These are phyloP conservation scores for Sanghuangporus weigelae DNA, from an alignment of 1,284 basidiomycete species.

Conservation along the genomic window DNA sequence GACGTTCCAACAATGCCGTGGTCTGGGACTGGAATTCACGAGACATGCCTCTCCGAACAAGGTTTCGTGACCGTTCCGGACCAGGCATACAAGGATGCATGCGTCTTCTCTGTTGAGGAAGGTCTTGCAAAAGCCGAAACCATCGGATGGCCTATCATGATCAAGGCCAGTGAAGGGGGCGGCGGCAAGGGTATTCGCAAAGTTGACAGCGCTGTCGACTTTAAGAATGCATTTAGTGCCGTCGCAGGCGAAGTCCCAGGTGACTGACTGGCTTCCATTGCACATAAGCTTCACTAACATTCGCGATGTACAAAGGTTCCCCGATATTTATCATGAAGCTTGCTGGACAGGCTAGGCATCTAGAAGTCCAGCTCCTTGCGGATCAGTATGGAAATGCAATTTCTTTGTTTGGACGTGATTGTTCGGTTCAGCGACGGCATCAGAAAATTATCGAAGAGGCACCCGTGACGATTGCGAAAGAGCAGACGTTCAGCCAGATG, in stretches of 20 bases:
- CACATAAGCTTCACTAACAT: slow-evolving; percentile 16
- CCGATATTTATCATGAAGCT: slow-evolving; percentile 99
- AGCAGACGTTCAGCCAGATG: slow-evolving; percentile 92
- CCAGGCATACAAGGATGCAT: slow-evolving; percentile 86
- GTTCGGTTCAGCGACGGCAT: slow-evolving; percentile 98
- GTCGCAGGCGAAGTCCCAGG: slow-evolving; percentile 97
- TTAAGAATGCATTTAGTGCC: slow-evolving; percentile 92
- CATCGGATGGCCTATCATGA: slow-evolving; percentile 99
- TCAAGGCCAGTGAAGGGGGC: slow-evolving; percentile 98
- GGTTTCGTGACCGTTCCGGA: slow-evolving; percentile 96
- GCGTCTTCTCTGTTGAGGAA: slow-evolving; percentile 86
- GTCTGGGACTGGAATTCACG: slow-evolving; percentile 93
- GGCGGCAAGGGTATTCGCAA: slow-evolving; percentile 98
- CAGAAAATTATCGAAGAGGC: slow-evolving; percentile 99
- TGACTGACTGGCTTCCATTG: slow-evolving; percentile 32
- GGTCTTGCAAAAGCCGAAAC: slow-evolving; percentile 80
- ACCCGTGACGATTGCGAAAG: slow-evolving; percentile 94
- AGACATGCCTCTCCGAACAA: slow-evolving; percentile 80
- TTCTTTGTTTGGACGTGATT: slow-evolving; percentile 98
- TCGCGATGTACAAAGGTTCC: slow-evolving; percentile 59
- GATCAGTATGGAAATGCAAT: slow-evolving; percentile 99
- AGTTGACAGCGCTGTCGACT: slow-evolving; percentile 80
- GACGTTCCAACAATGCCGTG: slow-evolving; percentile 99
- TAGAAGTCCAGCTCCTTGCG: slow-evolving; percentile 97
- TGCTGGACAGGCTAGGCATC: slow-evolving; percentile 93